phyloP scores from a whole-genome alignment of 202 grass and related monocot genomes.

The Brachypodium distachyon region DNA sequence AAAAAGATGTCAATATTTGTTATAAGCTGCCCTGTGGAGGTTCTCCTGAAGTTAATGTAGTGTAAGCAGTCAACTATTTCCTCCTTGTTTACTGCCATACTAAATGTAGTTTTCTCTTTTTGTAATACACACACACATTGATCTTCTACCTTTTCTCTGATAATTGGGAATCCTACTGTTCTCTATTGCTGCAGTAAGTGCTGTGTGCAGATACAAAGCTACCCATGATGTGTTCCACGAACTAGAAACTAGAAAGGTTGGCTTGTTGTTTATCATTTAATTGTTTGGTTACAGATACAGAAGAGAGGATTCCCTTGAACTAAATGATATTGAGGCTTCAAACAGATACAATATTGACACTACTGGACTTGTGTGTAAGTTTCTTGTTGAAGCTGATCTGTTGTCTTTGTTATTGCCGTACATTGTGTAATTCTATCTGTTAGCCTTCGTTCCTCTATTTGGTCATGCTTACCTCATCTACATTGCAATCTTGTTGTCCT shows the following conservation, averaged over 20 bases:
- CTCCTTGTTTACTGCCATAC: background rate
- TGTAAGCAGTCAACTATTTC: conserved; percentile 47
- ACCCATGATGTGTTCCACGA: background rate
- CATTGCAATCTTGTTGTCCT: background rate
- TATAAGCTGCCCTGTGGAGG: conserved; percentile 48
- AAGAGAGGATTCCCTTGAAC: conserved; percentile 67
- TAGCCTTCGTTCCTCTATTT: background rate
- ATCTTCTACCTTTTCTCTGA: background rate
- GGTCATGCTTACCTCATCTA: conserved; percentile 2
- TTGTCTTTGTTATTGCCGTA: background rate
- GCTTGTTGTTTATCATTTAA: conserved; percentile 3
- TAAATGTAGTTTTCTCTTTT: background rate
- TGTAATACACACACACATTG: background rate
- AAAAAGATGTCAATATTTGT: conserved; percentile 36
- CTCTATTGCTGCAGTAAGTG: conserved; percentile 1
- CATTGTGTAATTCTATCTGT: conserved; percentile 5
- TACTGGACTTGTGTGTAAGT: conserved; percentile 93
- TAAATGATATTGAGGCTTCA: conserved; percentile 73
- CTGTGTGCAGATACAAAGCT: background rate
- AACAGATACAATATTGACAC: conserved; percentile 73
- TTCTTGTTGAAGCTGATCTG: conserved; percentile 13
- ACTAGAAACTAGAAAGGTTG: conserved; percentile 5
- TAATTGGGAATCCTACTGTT: conserved; percentile 4
- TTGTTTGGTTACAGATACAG: conserved; percentile 52
- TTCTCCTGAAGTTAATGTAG: conserved; percentile 47